Percentiles rank a stretch among this genome's conserved stretches.
Conservation (phyloP, 345 rosid species). For the Nasturtium officinale region DNA sequence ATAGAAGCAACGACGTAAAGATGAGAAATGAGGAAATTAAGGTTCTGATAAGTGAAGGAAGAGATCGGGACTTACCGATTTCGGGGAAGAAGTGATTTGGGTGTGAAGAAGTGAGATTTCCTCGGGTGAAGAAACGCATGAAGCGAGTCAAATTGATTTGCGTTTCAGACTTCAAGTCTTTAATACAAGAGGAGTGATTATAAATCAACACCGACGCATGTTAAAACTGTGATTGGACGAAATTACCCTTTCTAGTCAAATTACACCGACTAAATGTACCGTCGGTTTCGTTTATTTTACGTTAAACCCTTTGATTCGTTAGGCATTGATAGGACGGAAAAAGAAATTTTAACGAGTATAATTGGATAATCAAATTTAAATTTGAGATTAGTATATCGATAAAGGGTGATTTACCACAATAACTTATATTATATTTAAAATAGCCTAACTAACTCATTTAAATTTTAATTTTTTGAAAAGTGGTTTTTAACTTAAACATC, state of each 20-base stretch:
- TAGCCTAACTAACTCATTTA: too few relatives aligned
- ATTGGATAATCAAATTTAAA: too few relatives aligned
- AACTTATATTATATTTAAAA: too few relatives aligned
- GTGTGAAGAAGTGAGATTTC: not conserved
- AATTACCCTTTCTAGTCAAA: not conserved
- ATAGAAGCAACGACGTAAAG: not conserved
- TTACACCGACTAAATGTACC: not conserved
- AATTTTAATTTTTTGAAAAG: too few relatives aligned
- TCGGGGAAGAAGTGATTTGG: not conserved
- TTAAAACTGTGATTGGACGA: not conserved
- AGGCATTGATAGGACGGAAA: too few relatives aligned
- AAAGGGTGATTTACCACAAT: too few relatives aligned
- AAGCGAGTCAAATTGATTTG: not conserved
- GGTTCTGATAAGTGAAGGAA: not conserved
- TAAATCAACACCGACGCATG: slow-evolving; percentile 17
- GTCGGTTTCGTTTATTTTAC: slow-evolving; percentile 9
- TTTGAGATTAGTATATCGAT: too few relatives aligned
- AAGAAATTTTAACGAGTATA: too few relatives aligned
- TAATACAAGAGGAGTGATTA: not conserved
- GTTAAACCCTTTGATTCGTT: too few relatives aligned
- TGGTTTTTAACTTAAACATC: too few relatives aligned
- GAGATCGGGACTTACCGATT: slow-evolving; percentile 22
- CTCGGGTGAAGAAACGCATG: slow-evolving; percentile 19
- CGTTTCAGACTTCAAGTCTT: slow-evolving; percentile 6
- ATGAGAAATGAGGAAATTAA: not conserved